Evolutionary conservation across 768 basidiomycete species (phyloP), one percentile per base, ranked within the genome.

Genomic region (Tricholoma sp.): DNA sequence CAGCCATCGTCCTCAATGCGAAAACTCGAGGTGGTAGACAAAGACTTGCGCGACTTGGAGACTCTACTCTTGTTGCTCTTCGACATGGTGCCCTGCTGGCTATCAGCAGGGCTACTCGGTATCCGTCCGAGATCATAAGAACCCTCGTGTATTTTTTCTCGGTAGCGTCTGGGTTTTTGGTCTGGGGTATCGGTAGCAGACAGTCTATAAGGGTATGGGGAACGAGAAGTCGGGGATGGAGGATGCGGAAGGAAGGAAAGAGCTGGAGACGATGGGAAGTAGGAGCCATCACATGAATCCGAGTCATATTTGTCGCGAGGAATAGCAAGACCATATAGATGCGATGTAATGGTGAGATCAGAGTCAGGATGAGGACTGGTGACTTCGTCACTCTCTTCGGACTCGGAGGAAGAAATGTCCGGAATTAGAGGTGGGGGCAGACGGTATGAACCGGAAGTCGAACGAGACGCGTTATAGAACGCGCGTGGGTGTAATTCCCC

Each of bases 361-460:
- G 56, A 44, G 32, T 58, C 71, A 18, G 70, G 66, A 10, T 73
- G 74, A 6, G 74, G 71, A 53, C 70, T 70, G 10, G 69, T 54
- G 59, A 80, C 76, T 52, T 76, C 78, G 67, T 87, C 85, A 55
- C 79, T 81, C 71, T 87, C 85, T 62, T 87, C 85, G 4, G 81
- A 83, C 67, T 84, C 83, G 15, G 78, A 80, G 36, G 81, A 83
- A 57, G 81, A 83, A 57, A 84, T 64, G 68, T 88, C 86, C 28
- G 81, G 82, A 53, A 87, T 71, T 59, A 86, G 80, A 9, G 80
- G 73, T 0, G 81, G 82, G 4, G 74, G 74, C 28, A 63, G 58
- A n/a, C 60, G 62, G 61, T 54, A 66, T 64, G 61, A 44, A 53
- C 53, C 57, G 18, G n/a, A 18, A 28, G 47, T 7, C 42, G 52